A percentile compares a stretch with the other conserved stretches of the same genome.
Evolutionary conservation across 176 grass and related monocot species (phyloP).

Genomic region (Lolium rigidum): DNA sequence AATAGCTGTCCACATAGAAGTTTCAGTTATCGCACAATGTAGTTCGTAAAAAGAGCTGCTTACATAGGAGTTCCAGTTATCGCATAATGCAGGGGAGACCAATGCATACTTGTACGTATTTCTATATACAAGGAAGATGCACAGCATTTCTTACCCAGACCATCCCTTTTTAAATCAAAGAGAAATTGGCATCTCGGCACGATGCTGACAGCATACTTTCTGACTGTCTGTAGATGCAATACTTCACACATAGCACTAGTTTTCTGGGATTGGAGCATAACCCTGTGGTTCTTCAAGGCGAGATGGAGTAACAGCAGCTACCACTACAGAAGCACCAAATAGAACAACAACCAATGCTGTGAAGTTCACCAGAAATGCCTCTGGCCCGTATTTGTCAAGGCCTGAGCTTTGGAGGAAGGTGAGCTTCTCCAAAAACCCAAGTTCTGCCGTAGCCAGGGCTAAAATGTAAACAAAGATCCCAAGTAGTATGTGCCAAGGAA

Average conservation of each 20-base stretch:
- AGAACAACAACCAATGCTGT: slow-evolving; percentile 77
- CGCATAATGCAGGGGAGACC: background rate
- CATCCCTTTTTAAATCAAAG: background rate
- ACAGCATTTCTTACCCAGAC: slow-evolving; percentile 13
- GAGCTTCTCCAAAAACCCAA: slow-evolving; percentile 86
- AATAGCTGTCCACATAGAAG: background rate
- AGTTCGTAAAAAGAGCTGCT: slow-evolving; percentile 3
- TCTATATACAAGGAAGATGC: slow-evolving; percentile 31
- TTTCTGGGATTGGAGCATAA: slow-evolving; percentile 71
- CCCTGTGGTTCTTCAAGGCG: slow-evolving; percentile 63
- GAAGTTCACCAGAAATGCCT: slow-evolving; percentile 86
- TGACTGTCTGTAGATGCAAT: background rate
- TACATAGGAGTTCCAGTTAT: slow-evolving; percentile 27
- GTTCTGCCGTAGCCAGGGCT: slow-evolving; percentile 65
- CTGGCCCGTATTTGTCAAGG: slow-evolving; percentile 68
- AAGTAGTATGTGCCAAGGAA: slow-evolving; percentile 87
- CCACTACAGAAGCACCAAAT: slow-evolving; percentile 70
- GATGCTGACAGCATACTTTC: background rate
- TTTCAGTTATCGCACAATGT: background rate
- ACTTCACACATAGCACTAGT: slow-evolving; percentile 36
- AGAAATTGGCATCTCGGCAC: background rate
- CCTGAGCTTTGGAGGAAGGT: slow-evolving; percentile 80
- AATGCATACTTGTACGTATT: background rate
- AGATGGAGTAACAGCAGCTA: slow-evolving; percentile 65
- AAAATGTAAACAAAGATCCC: slow-evolving; percentile 86